Evolutionary conservation across 306 rosid species (phyloP).

Genomic region (Astragalus membranaceus): DNA sequence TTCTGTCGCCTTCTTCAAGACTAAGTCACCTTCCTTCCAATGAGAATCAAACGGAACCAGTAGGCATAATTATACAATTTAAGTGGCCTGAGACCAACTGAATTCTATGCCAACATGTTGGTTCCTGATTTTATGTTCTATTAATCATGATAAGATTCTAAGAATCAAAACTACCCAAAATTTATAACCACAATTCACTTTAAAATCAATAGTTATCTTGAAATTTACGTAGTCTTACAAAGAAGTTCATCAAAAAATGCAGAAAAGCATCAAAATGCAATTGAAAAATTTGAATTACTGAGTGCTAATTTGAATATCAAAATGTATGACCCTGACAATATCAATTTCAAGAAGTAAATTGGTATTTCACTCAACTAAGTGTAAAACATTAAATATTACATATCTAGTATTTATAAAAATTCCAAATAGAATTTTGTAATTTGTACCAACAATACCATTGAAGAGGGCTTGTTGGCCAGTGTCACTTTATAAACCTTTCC

Average conservation of each 20-base stretch:
- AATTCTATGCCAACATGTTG: slow-evolving; percentile 11
- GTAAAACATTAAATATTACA: neutral
- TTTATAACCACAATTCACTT: neutral
- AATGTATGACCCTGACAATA: too few relatives aligned
- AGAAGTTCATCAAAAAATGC: too few relatives aligned
- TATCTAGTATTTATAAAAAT: too few relatives aligned
- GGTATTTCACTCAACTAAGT: neutral
- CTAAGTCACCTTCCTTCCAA: slow-evolving; percentile 84
- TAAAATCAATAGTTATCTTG: neutral
- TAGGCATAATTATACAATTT: slow-evolving; percentile 17
- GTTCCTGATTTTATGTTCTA: neutral
- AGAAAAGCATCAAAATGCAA: too few relatives aligned
- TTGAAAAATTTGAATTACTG: neutral
- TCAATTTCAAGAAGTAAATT: too few relatives aligned
- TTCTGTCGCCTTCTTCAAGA: slow-evolving; percentile 91
- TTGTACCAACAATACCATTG: too few relatives aligned
- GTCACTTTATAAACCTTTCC: too few relatives aligned
- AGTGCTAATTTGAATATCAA: neutral
- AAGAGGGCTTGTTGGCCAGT: too few relatives aligned
- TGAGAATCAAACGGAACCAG: slow-evolving; percentile 31
- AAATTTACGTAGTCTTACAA: too few relatives aligned
- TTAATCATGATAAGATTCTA: neutral
- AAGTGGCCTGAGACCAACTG: neutral
- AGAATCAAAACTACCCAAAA: neutral
- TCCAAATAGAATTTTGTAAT: too few relatives aligned